These are phyloP conservation scores for Zea luxurians DNA, from an alignment of 176 grass and related monocot species.

Conservation along the genomic window DNA sequence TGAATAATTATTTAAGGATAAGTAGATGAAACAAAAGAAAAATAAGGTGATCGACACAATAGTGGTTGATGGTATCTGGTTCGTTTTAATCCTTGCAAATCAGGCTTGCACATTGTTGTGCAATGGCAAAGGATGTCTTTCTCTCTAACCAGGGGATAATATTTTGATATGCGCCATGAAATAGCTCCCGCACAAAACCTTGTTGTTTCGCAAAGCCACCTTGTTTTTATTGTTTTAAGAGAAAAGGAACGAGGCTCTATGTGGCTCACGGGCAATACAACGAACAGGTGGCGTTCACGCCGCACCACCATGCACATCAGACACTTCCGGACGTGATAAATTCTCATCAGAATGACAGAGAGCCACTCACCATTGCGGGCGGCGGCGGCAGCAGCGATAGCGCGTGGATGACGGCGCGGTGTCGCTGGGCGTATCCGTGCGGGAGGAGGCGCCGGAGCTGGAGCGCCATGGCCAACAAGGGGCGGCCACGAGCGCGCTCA, in stretches of 20 bases:
- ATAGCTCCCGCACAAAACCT: neutral
- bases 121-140: neutral
- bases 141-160: neutral
- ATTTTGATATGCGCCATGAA: neutral
- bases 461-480: constrained; percentile 53
- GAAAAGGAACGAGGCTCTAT: neutral
- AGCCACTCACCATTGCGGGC: constrained; percentile 50
- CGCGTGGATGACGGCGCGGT: constrained; percentile 38
- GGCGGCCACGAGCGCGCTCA: neutral
- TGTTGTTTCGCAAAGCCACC: neutral
- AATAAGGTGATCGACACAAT: neutral
- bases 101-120: constrained; percentile 2
- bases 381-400: constrained; percentile 25
- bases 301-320: neutral
- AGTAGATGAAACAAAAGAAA: neutral
- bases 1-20: neutral
- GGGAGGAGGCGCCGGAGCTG: constrained; percentile 70
- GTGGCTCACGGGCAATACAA: constrained; percentile 5
- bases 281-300: neutral
- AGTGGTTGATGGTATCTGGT: neutral
- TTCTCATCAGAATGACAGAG: neutral
- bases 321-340: neutral
- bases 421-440: constrained; percentile 42
- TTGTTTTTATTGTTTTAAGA: neutral
- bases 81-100: neutral